Evolutionary conservation across 2,329 filamentous ascomycete genomes (phyloP), one percentile per base, ranked within the genome.

Genomic region (Alternaria ventricosa): DNA sequence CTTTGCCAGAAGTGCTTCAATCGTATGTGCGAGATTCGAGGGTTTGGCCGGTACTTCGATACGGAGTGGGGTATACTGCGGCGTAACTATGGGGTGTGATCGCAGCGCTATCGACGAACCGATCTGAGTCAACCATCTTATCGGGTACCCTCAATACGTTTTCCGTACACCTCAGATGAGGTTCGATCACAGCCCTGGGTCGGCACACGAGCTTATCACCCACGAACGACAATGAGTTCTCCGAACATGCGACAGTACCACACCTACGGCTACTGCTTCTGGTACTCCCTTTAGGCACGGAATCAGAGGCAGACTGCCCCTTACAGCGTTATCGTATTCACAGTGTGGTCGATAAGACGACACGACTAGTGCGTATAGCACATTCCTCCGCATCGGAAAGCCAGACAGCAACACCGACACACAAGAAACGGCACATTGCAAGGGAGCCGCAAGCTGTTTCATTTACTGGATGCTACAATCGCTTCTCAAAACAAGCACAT

Each of bases 1-100:
- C 55, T 74, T 13, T 74, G 71, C 33, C 71, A 71, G 53, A 66
- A 56, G 41, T 74, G 71, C 44, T 74, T 68, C 47, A 69, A 69
- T 12, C 63, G 71, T 7, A 73, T 73, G 65, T 70, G 66, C 44
- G 71, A 73, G 56, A 72, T 74, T 25, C 60, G 65, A 28, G 68
- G 70, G 10, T 74, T 74, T 50, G 69, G 70, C 1, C 61, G 64
- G 8, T 73, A 67, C 36, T 74, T 74, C 43, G 70, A 74, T 25
- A 57, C 62, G 10, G 70, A 70, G 25, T 72, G 68, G 68, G 70
- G 70, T 6, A 68, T 57, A 11, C 49, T 72, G 23, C 70, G 64
- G 15, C 49, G 55, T 10, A 59, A 57, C 11, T 64, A 58, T 15
- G 64, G 63, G 5, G 44, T 64, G 9, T 67, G 57, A 65, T 25